phyloP scores from a whole-genome alignment of 495 filamentous ascomycete genomes.

The Lophiostoma macrostomum region DNA sequence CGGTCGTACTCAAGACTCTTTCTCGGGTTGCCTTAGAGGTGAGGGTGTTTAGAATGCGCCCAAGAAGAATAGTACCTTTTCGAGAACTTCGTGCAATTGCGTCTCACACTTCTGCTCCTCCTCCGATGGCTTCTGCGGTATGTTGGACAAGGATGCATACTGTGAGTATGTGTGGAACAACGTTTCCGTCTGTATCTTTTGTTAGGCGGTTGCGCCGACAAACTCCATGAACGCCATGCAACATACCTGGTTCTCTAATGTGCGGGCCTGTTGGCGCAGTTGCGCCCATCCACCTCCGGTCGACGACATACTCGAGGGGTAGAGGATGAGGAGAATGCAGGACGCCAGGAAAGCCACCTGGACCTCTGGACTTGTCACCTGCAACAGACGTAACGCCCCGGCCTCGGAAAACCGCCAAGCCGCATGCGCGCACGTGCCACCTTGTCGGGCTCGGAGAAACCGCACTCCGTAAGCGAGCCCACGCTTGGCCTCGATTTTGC shows the following conservation, averaged over 20 bases:
- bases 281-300: constrained; percentile 90
- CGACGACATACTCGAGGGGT: constrained; percentile 57
- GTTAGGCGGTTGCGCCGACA: constrained; percentile 22
- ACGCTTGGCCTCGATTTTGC: constrained; percentile 2
- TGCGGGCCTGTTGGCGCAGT: constrained; percentile 86
- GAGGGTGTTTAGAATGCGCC: too few relatives aligned
- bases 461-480: constrained; percentile 21
- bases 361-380: not conserved
- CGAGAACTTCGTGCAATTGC: constrained; percentile 79
- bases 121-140: constrained; percentile 76
- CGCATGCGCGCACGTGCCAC: constrained; percentile 6
- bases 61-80: constrained; percentile 44
- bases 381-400: not conserved
- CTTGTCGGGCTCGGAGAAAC: not conserved
- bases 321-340: not conserved
- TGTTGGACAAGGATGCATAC: constrained; percentile 76
- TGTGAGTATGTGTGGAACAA: constrained; percentile 95
- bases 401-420: constrained; percentile 8
- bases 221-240: constrained; percentile 5
- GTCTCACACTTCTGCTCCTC: constrained; percentile 78
- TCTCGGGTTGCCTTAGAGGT: too few relatives aligned
- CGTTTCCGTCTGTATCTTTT: constrained; percentile 68
- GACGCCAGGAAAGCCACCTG: not conserved
- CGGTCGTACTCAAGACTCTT: too few relatives aligned
- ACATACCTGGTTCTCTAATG: constrained; percentile 85